Evolutionary conservation across 805 yeast species (phyloP), one percentile per base, ranked within the genome.

Genomic region (Cyberlindnera subsufficiens): DNA sequence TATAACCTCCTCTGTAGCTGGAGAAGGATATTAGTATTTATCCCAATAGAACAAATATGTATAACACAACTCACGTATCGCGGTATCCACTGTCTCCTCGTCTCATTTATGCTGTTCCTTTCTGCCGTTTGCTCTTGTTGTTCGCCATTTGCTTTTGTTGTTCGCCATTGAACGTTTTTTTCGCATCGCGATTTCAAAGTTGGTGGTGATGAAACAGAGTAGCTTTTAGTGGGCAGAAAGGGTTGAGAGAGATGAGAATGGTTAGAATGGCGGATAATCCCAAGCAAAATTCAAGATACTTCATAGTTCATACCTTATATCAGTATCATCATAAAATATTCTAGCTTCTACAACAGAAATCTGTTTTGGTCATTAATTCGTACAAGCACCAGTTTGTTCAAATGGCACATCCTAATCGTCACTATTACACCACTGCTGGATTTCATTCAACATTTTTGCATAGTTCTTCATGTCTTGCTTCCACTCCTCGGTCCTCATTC

Each of bases 401-500:
- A 35, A 39, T 3, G 40, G 31, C 8, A 40, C 42, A 44, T 55
- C 56, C 17, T 67, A 74, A 53, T 75, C 78, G 37, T 72, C 27
- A 22, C 27, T 11, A 22, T 22, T 9, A 22, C 75, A 74, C 87
- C 87, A 88, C 15, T 71, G 71, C 25, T 71, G 63, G 45, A 87
- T 75, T 57, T 87, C 95, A 15, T 68, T 63, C 41, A 82, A 69
- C 16, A 86, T 77, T 16, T 71, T 63, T 20, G 71, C 67, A n/a
- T 84, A 75, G 13, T 75, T 74, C 15, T 68, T 70, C 49, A 69
- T 66, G 53, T 81, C 86, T 53, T 84, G 61, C 39, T 66, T 71
- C 48, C 70, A 60, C 52, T 86, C 89, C 43, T 81, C 82, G 38
- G 74, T 67, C 44, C 75, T 68, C 66, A 87, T 71, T 44, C 80